These are phyloP conservation scores for Primulina eburnea DNA, from an alignment of 257 asterid genomes.

Conservation along the genomic window DNA sequence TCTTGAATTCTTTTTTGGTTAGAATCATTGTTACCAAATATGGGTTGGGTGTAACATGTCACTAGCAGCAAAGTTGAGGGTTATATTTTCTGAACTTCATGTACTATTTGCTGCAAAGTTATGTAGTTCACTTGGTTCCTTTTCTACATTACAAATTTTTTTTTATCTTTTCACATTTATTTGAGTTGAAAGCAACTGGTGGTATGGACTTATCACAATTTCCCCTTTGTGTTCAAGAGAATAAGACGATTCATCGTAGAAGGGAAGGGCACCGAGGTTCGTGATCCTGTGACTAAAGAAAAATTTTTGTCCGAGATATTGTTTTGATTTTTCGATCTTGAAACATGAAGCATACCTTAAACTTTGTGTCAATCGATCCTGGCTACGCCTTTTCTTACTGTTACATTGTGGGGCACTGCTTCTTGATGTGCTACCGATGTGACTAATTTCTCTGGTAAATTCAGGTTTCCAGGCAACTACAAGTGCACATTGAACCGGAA, in stretches of 20 bases:
- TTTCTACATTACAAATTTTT: not conserved
- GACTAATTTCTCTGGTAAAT: not conserved
- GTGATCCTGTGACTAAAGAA: constrained; percentile 76
- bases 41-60: constrained; percentile 20
- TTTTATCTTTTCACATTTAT: constrained; percentile 5
- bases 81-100: constrained; percentile 8
- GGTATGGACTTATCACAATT: constrained; percentile 9
- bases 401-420: constrained; percentile 1
- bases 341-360: constrained; percentile 5
- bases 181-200: constrained; percentile 7
- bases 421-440: not conserved
- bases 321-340: constrained; percentile 5
- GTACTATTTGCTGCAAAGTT: not conserved
- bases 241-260: constrained; percentile 60
- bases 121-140: not conserved
- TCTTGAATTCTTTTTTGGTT: constrained; percentile 4
- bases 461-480: constrained; percentile 71
- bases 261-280: constrained; percentile 61
- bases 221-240: constrained; percentile 42
- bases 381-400: not conserved
- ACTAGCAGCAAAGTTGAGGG: not conserved
- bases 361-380: constrained; percentile 11
- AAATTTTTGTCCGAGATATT: constrained; percentile 78
- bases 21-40: not conserved
- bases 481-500: constrained; percentile 67